Evolutionary conservation across 2,329 filamentous ascomycete species (phyloP).

Genomic region (Aspergillus novofumigatus): DNA sequence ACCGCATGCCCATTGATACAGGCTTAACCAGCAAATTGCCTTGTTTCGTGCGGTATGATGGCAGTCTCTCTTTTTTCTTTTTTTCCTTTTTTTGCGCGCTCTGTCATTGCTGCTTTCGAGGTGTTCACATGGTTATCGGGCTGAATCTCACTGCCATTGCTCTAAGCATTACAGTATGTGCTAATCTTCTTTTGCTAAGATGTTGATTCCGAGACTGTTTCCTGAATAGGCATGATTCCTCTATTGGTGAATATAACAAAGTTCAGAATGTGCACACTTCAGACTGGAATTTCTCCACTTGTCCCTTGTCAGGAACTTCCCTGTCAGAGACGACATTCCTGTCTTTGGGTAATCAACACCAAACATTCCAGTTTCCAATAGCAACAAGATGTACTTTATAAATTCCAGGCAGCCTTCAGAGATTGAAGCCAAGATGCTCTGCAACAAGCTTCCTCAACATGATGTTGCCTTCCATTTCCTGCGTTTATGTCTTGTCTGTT

Average conservation of each 20-base stretch:
- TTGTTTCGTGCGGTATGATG: neutral
- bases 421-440: neutral
- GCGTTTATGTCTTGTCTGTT: slow-evolving; percentile 17
- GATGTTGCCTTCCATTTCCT: slow-evolving; percentile 6
- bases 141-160: neutral
- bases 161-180: neutral
- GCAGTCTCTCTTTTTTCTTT: too few relatives aligned
- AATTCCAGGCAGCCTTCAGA: neutral
- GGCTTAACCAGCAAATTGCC: neutral
- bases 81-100: too few relatives aligned
- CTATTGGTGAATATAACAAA: neutral
- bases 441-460: neutral
- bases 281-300: neutral
- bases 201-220: neutral
- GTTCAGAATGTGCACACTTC: neutral
- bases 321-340: neutral
- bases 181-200: neutral
- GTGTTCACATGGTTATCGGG: neutral
- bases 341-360: neutral
- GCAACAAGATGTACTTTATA: neutral
- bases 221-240: neutral
- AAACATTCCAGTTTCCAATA: neutral
- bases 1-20: slow-evolving; percentile 16
- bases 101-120: neutral
- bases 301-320: neutral